phyloP scores from a whole-genome alignment of 2,329 filamentous ascomycete species.

The Ciborinia camelliae region DNA sequence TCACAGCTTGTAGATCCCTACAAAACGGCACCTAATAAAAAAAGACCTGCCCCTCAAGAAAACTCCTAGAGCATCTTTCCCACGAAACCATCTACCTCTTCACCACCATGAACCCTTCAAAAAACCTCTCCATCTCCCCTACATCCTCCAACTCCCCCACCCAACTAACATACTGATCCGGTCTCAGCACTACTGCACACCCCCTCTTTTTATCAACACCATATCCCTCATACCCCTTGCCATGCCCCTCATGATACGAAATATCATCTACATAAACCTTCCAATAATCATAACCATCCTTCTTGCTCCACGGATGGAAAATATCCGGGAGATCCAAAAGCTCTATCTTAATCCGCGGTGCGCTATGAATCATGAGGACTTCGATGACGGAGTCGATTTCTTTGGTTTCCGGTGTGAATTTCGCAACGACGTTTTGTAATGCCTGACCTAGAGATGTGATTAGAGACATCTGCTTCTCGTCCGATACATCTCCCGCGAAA shows the following conservation, averaged over 20 bases:
- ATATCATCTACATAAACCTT: conserved; percentile 55
- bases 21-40: too few species aligned
- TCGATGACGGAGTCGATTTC: conserved; percentile 53
- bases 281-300: conserved; percentile 53
- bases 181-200: conserved; percentile 57
- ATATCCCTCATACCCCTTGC: conserved; percentile 52
- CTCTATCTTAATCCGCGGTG: conserved; percentile 48
- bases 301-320: conserved; percentile 46
- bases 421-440: conserved; percentile 45
- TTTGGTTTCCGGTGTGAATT: conserved; percentile 41
- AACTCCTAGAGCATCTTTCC: neutral
- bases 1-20: too few species aligned
- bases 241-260: conserved; percentile 52
- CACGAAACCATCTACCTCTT: neutral
- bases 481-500: conserved; percentile 57
- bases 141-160: conserved; percentile 39
- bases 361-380: conserved; percentile 58
- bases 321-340: conserved; percentile 51
- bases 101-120: conserved; percentile 23
- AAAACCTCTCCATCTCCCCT: conserved; percentile 22
- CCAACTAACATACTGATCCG: conserved; percentile 63
- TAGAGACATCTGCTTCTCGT: conserved; percentile 42
- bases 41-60: too few species aligned
- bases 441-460: conserved; percentile 48
- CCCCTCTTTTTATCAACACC: conserved; percentile 55